Evolutionary conservation across 345 rosid genomes (phyloP), one percentile per base, ranked within the genome.

Genomic region (Erucastrum elatum): DNA sequence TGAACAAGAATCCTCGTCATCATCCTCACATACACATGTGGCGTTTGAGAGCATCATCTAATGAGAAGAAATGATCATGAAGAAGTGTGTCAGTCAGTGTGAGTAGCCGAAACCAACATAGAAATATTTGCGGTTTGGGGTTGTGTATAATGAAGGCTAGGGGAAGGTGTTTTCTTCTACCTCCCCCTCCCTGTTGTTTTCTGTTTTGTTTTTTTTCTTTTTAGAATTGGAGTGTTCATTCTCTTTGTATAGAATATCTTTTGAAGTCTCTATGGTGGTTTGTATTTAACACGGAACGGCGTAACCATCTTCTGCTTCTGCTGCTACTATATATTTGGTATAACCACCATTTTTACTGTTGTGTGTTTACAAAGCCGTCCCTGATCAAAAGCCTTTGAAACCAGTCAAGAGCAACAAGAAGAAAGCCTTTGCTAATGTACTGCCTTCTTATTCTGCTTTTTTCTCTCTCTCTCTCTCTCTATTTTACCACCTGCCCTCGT

Each of bases 91-190:
- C 21, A n/a, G 56, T n/a, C 21, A n/a, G 56, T n/a, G 56, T 51
- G 21, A 51, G 56, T 51, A n/a, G n/a, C 56, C 56, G n/a, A 51
- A 51, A 51, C 56, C 56, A 51, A 51, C 56, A 51, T 51, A 51
- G 56, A n/a, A 51, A 51, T 51, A n/a, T n/a, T 13, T 49, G 4
- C 16, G 56, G 56, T n/a, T 46, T 46, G 55, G 55, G 21, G 56
- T 51, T 51, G 56, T 51, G 56, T 51, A 51, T 51, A 51, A 34
- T 51, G 56, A 51, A 51, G 56, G 56, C 56, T 51, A 51, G 21
- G 56, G 56, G 56, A 51, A 51, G 56, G 56, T 51, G 56, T 51
- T 51, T 51, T 51, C 56, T n/a, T 51, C 56, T n/a, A 51, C 56
- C 56, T n/a, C n/a, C 56, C 11, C 21, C 21, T 51, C 56, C 56